Evolutionary conservation across 2,329 filamentous ascomycete species (phyloP).

Genomic region (Aspergillus sp.): DNA sequence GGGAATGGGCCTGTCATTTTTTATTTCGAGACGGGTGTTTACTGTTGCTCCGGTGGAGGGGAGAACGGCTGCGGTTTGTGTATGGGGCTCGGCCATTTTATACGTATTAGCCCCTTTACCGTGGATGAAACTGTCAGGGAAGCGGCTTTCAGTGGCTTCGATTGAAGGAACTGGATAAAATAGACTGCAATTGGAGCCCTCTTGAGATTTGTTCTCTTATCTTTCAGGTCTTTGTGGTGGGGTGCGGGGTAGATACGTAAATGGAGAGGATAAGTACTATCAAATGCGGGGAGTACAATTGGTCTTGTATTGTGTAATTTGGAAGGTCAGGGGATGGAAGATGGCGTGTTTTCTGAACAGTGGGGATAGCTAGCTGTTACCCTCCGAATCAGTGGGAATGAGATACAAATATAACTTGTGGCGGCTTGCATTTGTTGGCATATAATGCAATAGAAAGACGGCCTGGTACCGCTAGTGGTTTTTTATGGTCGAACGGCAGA

Average conservation of each 20-base stretch:
- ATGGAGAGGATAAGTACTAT: background rate
- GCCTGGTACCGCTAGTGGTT: no score
- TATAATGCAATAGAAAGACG: no score
- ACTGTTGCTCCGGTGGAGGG: constrained; percentile 21
- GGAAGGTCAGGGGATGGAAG: no score
- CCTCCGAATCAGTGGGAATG: background rate
- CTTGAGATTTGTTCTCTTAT: background rate
- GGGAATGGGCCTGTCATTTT: constrained; percentile 33
- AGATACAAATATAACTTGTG: background rate
- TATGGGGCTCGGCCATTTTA: constrained; percentile 18
- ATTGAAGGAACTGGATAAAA: background rate
- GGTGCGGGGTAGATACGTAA: background rate
- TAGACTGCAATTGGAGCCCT: background rate
- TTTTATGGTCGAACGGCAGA: no score
- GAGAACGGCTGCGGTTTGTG: constrained; percentile 33
- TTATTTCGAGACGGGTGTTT: constrained; percentile 25
- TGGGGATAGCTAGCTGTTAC: no score
- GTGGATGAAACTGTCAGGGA: background rate
- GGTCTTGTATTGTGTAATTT: no score
- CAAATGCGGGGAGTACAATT: background rate
- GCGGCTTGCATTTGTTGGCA: no score
- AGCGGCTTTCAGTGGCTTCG: background rate
- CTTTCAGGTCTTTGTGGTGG: background rate
- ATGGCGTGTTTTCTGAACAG: no score
- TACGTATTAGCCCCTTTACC: background rate